Evolutionary conservation across 176 grass and related monocot species (phyloP), one percentile per base, ranked within the genome.

Genomic region (Themeda triandra): DNA sequence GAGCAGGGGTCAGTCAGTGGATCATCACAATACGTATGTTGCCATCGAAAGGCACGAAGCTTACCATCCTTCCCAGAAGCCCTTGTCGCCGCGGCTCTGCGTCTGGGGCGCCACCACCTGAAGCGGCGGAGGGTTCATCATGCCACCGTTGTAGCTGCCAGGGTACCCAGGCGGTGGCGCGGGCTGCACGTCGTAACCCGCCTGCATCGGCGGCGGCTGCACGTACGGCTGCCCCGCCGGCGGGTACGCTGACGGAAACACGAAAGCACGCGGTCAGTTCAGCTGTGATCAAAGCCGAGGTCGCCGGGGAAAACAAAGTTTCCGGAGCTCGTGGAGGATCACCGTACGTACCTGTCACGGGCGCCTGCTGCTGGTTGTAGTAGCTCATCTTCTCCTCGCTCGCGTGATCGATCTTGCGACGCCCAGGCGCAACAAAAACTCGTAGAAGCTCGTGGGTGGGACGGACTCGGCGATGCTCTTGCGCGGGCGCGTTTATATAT

Each of bases 11-110:
- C n/a, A n/a, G 56, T 28, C 15, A n/a, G 68, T 15, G 28, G 7
- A 66, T 65, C 73, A 41, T 45, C 25, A n/a, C 54, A 58, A 6
- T 40, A 30, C 7, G 1, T 66, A 33, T 4, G 7, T 4, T 13
- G 36, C 17, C 5, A 44, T 14, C 13, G n/a, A 28, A 13, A 63
- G 59, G 59, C 59, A 28, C 18, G 45, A 18, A 86, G 54, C 68
- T 92, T 76, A 93, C 88, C 92, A 93, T 88, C 92, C 92, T 82
- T 88, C 75, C 92, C 71, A 77, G 85, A 93, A 93, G 75, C n/a
- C 45, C 72, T 90, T 90, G 76, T 93, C 92, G 10, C 92, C 88
- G 24, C 92, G 92, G 75, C 74, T 90, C 35, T 67, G 86, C 15
- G 83, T 86, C 69, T 83, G 65, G 17, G 24, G 65, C 35, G 66